phyloP scores from a whole-genome alignment of 805 yeast genomes.

The Barnettozyma botsteinii region DNA sequence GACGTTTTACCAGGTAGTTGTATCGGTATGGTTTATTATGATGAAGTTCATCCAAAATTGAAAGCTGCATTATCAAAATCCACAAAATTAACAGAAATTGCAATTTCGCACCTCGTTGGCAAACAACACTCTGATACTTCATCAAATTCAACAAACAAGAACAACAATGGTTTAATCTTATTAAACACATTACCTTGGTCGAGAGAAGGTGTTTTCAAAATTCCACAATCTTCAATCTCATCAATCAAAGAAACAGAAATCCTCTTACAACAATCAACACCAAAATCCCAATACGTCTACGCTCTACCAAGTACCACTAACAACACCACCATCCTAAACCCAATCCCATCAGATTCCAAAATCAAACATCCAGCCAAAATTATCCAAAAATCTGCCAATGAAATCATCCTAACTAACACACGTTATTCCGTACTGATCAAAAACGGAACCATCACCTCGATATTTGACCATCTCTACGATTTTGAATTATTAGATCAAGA shows the following conservation, averaged over 20 bases:
- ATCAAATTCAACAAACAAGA: constrained; percentile 18
- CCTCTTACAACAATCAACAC: neutral
- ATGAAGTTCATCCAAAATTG: constrained; percentile 81
- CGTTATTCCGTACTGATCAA: constrained; percentile 51
- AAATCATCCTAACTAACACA: constrained; percentile 53
- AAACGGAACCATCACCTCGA: constrained; percentile 58
- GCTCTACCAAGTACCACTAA: constrained; percentile 9
- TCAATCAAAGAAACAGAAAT: neutral
- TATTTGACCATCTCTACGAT: constrained; percentile 51
- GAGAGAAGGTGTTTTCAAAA: constrained; percentile 36
- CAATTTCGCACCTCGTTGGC: constrained; percentile 4
- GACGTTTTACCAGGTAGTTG: constrained; percentile 98
- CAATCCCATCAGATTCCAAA: neutral
- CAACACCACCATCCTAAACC: neutral
- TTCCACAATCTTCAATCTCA: constrained; percentile 22
- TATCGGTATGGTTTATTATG: constrained; percentile 86
- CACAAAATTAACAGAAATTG: constrained; percentile 38
- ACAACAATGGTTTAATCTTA: constrained; percentile 8
- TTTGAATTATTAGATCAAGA: constrained; percentile 65
- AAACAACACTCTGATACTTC: neutral
- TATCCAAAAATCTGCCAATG: constrained; percentile 33
- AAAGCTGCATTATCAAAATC: constrained; percentile 48
- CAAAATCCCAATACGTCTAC: constrained; percentile 17
- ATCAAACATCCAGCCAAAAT: constrained; percentile 47
- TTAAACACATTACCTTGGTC: constrained; percentile 66